Percentiles rank a stretch among this genome's conserved stretches.
Conservation (phyloP, 495 filamentous ascomycete species). For the Aspergillus kassunensis region DNA sequence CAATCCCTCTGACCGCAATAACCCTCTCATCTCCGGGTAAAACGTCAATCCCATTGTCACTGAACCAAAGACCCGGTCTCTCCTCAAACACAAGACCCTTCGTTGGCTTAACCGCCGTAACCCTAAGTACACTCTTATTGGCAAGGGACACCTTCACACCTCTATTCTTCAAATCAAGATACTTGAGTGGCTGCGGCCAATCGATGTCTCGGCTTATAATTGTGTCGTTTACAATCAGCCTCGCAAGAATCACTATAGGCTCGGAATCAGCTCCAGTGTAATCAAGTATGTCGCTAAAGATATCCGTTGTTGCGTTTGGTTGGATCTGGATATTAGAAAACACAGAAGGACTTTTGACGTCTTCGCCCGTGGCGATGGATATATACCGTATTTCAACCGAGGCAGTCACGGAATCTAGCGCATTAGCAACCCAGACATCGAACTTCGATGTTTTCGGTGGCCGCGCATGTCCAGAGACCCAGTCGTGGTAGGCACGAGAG, state of each 20-base stretch:
- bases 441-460: constrained; percentile 53
- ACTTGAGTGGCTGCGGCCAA: constrained; percentile 92
- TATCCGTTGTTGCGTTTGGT: constrained; percentile 71
- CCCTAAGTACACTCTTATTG: background rate
- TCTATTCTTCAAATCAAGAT: constrained; percentile 58
- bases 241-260: constrained; percentile 49
- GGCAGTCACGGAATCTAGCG: constrained; percentile 48
- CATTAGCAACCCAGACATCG: constrained; percentile 76
- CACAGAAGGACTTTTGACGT: constrained; percentile 51
- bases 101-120: constrained; percentile 28
- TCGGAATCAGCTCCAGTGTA: constrained; percentile 43
- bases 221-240: constrained; percentile 55
- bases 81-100: constrained; percentile 40
- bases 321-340: constrained; percentile 51
- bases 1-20: background rate
- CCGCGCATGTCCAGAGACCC: constrained; percentile 58
- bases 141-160: constrained; percentile 23
- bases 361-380: constrained; percentile 65
- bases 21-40: constrained; percentile 36
- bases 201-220: constrained; percentile 73
- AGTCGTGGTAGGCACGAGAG: constrained; percentile 62
- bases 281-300: constrained; percentile 57
- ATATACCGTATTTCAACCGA: constrained; percentile 68
- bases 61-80: constrained; percentile 28
- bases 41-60: constrained; percentile 45